A percentile compares a stretch with the other conserved stretches of the same genome.
Evolutionary conservation across 768 basidiomycete genomes (phyloP).

Genomic region (Tylopilus sp.): DNA sequence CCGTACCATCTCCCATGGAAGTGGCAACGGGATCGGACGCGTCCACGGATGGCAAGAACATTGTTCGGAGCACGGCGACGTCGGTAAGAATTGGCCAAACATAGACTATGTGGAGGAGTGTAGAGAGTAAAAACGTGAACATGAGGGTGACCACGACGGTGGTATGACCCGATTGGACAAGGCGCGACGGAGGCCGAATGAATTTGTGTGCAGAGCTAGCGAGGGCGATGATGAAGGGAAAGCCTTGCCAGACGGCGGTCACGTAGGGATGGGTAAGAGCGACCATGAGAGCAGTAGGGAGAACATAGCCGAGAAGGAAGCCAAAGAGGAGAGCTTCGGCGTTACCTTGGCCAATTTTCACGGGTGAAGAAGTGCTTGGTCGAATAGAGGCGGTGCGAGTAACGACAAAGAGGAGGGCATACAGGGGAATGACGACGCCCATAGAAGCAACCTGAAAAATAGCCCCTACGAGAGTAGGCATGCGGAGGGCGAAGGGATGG

Average conservation of each 20-base stretch:
- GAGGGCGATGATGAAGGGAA: conserved; percentile 46
- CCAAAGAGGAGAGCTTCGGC: conserved; percentile 54
- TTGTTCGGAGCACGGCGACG: background rate
- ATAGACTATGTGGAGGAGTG: conserved; percentile 28
- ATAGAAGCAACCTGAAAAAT: conserved; percentile 41
- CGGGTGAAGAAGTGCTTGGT: conserved; percentile 5
- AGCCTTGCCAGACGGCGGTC: conserved; percentile 54
- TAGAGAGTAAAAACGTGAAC: conserved; percentile 17
- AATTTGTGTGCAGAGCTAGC: conserved; percentile 38
- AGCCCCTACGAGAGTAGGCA: conserved; percentile 41
- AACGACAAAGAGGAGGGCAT: conserved; percentile 45
- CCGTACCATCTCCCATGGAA: conserved; percentile 10
- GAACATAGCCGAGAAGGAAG: conserved; percentile 39
- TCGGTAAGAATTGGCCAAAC: conserved; percentile 13
- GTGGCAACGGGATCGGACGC: background rate
- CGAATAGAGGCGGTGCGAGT: conserved; percentile 29
- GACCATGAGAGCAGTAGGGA: conserved; percentile 49
- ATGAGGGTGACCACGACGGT: conserved; percentile 19
- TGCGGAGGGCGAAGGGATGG: conserved; percentile 35
- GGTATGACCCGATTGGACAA: conserved; percentile 16
- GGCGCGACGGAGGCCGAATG: conserved; percentile 30
- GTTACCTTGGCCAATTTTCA: conserved; percentile 41
- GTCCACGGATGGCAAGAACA: conserved; percentile 15
- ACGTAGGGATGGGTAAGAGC: conserved; percentile 38
- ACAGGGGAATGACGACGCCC: conserved; percentile 45